Base-by-base conservation (phyloP, 140 eudicot genomes). In the Stevia rebaudiana region DNA sequence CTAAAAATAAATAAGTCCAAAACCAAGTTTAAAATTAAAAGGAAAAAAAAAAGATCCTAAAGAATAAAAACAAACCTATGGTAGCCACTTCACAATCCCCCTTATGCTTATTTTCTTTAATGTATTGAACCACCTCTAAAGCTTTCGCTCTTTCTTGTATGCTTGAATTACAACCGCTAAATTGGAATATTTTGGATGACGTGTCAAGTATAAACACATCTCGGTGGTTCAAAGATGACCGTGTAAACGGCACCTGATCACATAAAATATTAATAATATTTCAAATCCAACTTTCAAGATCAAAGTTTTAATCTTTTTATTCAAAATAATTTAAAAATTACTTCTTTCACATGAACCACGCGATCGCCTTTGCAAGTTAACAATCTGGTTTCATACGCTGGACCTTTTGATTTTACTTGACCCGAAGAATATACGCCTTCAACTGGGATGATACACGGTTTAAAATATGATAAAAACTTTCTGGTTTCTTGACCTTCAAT, bases 401-500 rank as follows among this genome's bases (percentile, higher is more conserved):
- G 76, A 16, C 36, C 68, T 18, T 75, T 76, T 23, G 48, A 21
- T 12, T 78, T 75, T 42, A 58, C 64, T 25, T 60, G 47, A 15
- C 87, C 83, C 33, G 75, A 74, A 33, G 69, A 69, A 78, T 74
- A 76, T 44, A 81, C 70, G 42, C 90, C 90, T 43, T 78, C 81
- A 40, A 65, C 76, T 41, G 90, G 90, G 16, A 84, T 74, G 64
- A 90, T 83, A 68, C 97, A 90, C 5, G 97, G 97, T 73, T 84
- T 90, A 47, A 90, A 90, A 47, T 90, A 86, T 3, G 97, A 90
- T 70, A 90, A 77, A 71, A 90, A 86, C 55, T 82, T 86, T 67
- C 84, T 86, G 7, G 90, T 90, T 82, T 90, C 97, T 57, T 90
- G 95, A 37, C 97, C 90, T 82, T 90, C 88, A 63, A 84, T 78